A percentile compares a stretch with the other conserved stretches of the same genome.
phyloP scores from a whole-genome alignment of 345 rosid species.

The Melaleuca alternifolia region DNA sequence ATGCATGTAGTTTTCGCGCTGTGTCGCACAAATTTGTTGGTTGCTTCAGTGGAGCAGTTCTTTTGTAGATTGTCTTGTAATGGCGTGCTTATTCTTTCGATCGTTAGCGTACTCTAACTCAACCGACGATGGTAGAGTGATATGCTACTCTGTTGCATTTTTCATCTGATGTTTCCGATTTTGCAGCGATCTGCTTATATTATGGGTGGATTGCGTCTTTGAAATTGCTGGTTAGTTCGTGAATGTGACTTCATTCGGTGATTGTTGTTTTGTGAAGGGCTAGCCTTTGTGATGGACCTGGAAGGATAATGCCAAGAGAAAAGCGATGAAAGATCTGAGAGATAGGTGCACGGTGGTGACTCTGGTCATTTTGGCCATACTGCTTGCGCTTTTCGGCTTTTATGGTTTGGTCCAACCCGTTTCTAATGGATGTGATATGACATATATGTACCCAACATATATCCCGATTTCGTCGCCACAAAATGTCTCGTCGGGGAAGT shows the following conservation, averaged over 20 bases:
- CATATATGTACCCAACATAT: conserved; percentile 96
- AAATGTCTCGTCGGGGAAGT: conserved; percentile 38
- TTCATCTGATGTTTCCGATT: neutral
- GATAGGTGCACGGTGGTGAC: conserved; percentile 39
- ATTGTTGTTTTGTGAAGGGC: neutral
- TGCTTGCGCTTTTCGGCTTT: conserved; percentile 47
- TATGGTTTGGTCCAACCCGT: conserved; percentile 65
- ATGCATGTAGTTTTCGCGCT: neutral
- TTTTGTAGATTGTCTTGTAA: neutral
- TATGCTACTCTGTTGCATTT: neutral
- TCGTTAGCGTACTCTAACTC: neutral
- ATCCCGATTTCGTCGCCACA: conserved; percentile 54
- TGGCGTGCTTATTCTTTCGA: neutral
- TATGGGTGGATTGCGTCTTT: neutral
- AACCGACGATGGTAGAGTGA: neutral
- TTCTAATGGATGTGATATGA: conserved; percentile 82
- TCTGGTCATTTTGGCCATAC: conserved; percentile 31
- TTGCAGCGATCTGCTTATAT: neutral
- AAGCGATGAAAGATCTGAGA: conserved; percentile 28
- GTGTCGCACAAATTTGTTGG: neutral
- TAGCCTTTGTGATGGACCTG: neutral
- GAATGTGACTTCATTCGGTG: neutral
- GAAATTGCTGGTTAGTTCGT: neutral
- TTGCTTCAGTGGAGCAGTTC: neutral
- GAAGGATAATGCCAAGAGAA: neutral